Percentiles rank a stretch among this genome's conserved stretches.
Evolutionary conservation across 2,329 filamentous ascomycete species (phyloP).

Genomic region (Scedosporium minutisporum): DNA sequence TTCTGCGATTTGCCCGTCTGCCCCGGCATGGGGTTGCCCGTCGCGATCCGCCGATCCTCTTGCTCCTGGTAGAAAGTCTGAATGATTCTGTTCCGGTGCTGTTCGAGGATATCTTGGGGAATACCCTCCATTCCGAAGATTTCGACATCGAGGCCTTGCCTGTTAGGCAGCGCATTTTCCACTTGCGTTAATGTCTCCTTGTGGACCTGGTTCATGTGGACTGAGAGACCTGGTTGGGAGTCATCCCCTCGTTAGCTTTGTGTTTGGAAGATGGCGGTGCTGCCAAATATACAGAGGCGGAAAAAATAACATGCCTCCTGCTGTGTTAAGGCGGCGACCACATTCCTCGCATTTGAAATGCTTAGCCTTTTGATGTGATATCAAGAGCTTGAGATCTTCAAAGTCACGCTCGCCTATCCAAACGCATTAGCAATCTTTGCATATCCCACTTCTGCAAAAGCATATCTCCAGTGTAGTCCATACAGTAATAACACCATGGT

Average conservation of each 20-base stretch:
- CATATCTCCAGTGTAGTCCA: conserved; percentile 9
- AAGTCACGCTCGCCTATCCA: conserved; percentile 77
- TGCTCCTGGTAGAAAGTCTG: conserved; percentile 79
- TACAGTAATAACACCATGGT: conserved; percentile 97
- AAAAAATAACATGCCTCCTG: conserved; percentile 58
- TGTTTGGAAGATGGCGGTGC: not conserved
- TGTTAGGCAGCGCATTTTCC: conserved; percentile 84
- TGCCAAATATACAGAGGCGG: not conserved
- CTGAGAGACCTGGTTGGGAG: conserved; percentile 61
- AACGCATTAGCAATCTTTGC: not conserved
- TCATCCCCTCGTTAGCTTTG: not conserved
- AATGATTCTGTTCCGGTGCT: conserved; percentile 79
- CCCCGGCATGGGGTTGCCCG: conserved; percentile 73
- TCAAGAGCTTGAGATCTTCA: conserved; percentile 91
- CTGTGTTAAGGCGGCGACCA: conserved; percentile 79
- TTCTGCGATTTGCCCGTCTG: conserved; percentile 54
- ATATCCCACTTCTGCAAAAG: not conserved
- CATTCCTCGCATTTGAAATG: conserved; percentile 97
- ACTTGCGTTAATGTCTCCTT: conserved; percentile 83
- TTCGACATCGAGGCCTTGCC: conserved; percentile 79
- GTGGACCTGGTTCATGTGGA: conserved; percentile 98
- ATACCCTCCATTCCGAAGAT: conserved; percentile 99
- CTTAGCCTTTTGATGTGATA: conserved; percentile 97
- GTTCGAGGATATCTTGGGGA: conserved; percentile 71
- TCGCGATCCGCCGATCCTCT: conserved; percentile 69